phyloP scores from a whole-genome alignment of 371 early-diverging fungal species.

The Nematocida homosporus region DNA sequence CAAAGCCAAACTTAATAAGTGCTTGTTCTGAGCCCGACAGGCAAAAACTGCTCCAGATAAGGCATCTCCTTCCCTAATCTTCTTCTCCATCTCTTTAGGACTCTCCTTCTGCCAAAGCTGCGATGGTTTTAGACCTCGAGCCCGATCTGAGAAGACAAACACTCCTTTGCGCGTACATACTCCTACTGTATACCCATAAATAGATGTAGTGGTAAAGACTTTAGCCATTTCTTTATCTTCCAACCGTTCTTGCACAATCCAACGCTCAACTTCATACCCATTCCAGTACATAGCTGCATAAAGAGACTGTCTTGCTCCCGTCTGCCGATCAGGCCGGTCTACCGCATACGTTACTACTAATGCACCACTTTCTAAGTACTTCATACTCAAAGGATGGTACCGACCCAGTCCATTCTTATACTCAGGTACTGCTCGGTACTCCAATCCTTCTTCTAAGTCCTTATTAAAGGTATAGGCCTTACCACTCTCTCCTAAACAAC shows the following conservation, averaged over 20 bases:
- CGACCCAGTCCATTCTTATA: constrained; percentile 29
- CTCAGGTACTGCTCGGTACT: constrained; percentile 16
- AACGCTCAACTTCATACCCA: constrained; percentile 15
- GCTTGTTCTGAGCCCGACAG: neutral
- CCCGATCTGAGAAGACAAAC: constrained; percentile 1
- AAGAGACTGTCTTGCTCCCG: neutral
- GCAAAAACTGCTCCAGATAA: constrained; percentile 19
- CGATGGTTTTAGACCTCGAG: neutral
- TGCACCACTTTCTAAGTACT: neutral
- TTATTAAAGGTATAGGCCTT: constrained; percentile 10
- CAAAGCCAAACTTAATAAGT: neutral
- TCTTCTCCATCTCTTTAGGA: neutral
- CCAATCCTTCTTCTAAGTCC: constrained; percentile 15
- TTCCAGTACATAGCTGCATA: constrained; percentile 20
- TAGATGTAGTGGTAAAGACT: neutral
- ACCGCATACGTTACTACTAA: constrained; percentile 27
- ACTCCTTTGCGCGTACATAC: constrained; percentile 9
- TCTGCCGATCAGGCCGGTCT: constrained; percentile 9
- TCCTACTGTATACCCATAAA: constrained; percentile 2
- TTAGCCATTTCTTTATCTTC: constrained; percentile 2
- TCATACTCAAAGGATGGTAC: neutral
- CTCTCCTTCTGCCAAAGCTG: constrained; percentile 32
- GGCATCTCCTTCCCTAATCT: constrained; percentile 19
- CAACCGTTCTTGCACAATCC: constrained; percentile 31
- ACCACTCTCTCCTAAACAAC: constrained; percentile 43